Percentiles rank a stretch among this genome's conserved stretches.
Evolutionary conservation across 345 rosid genomes (phyloP).

Genomic region (Brassica nigra): DNA sequence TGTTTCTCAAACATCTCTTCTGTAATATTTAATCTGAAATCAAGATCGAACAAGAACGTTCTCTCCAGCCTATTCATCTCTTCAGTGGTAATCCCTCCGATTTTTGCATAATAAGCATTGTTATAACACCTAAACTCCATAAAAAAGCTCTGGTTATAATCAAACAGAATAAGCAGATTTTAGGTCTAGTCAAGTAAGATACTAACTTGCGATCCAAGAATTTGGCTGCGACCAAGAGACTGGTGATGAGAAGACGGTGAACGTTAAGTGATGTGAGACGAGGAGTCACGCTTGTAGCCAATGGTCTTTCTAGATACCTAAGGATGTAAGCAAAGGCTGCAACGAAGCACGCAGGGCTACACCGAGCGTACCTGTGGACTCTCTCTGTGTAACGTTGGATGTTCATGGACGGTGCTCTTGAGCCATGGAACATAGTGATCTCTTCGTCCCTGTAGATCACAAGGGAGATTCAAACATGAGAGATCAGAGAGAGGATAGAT

Average conservation of each 20-base stretch:
- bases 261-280: slow-evolving; percentile 46
- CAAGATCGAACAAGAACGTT: slow-evolving; percentile 45
- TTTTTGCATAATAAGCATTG: slow-evolving; percentile 50
- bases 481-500: not conserved
- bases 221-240: slow-evolving; percentile 47
- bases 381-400: slow-evolving; percentile 40
- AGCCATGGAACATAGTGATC: slow-evolving; percentile 41
- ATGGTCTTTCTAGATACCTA: slow-evolving; percentile 37
- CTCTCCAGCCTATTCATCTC: slow-evolving; percentile 51
- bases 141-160: not conserved
- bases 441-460: slow-evolving; percentile 10
- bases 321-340: slow-evolving; percentile 40
- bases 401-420: slow-evolving; percentile 34
- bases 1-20: slow-evolving; percentile 39
- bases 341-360: slow-evolving; percentile 44
- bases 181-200: not conserved
- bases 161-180: not conserved
- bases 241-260: slow-evolving; percentile 51
- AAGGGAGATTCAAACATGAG: slow-evolving; percentile 20
- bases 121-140: slow-evolving; percentile 38
- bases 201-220: slow-evolving; percentile 48
- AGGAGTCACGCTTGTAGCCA: slow-evolving; percentile 12
- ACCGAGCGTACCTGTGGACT: slow-evolving; percentile 38
- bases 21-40: slow-evolving; percentile 46
- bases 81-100: slow-evolving; percentile 50